Evolutionary conservation across 306 rosid genomes (phyloP), one percentile per base, ranked within the genome.

Genomic region (Glycyrrhiza uralensis): DNA sequence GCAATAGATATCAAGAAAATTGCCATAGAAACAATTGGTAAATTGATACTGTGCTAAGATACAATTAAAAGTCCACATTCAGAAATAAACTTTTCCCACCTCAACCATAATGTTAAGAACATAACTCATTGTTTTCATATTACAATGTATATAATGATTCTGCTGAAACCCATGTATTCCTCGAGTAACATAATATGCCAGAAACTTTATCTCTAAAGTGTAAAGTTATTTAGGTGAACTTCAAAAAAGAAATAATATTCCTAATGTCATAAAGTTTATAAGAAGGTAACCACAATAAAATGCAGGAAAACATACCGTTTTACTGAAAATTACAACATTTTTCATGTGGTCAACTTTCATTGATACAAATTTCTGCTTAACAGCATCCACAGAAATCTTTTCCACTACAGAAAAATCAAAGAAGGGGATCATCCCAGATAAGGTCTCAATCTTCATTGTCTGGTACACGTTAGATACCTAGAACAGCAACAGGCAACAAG

Each of bases 341-440:
- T 79, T 89, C 87, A 77, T 88, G 83, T 95, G 93, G 66, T 95
- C 99, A 7, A 95, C 89, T 84, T 88, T 95, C 97, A 92, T 86
- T 2, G 92, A 88, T 20, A 95, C 81, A 69, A 91, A 95, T 20
- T 89, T 85, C 66, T 89, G 91, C 81, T 95, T 95, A 60, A 87
- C 96, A 57, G 99, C 99, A 81, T 95, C 99, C 59, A 91, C 99
- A 18, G 92, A 85, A 38, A 95, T 85, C 87, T 89, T 95, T 79
- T 95, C 99, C 49, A 91, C 90, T 0, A 76, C 79, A 15, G 97
- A 78, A 55, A 89, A 89, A 46, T 89, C 89, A 58, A 84, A 91
- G 80, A 86, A 95, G 5, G 99, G 97, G 63, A 95, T 84, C 96
- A 91, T 89, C 73, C 71, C 65, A 3, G 96, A 88, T 56, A 95